Conservation (phyloP, 2,329 filamentous ascomycete species). For the Waltergamsia citrina region DNA sequence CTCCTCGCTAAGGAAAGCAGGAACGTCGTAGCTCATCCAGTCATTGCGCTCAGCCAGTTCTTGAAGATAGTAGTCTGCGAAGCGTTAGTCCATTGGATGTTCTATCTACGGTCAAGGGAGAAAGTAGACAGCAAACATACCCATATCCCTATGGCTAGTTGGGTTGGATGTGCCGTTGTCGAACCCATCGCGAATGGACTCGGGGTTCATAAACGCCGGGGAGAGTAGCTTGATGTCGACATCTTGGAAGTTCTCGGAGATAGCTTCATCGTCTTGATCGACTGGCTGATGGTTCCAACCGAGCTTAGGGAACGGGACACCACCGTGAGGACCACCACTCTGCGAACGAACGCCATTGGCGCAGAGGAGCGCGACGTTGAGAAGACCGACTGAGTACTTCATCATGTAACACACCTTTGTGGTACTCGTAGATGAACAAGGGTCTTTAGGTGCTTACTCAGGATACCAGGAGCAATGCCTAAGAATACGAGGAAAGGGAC, state of each 20-base stretch:
- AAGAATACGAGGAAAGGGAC: too few relatives aligned
- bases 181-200: constrained; percentile 13
- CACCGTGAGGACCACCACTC: too few relatives aligned
- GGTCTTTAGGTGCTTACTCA: too few relatives aligned
- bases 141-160: constrained; percentile 16
- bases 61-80: constrained; percentile 14
- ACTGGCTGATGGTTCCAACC: too few relatives aligned
- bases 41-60: constrained; percentile 15
- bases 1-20: constrained; percentile 17
- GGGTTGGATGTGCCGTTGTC: constrained; percentile 17
- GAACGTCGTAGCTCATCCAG: constrained; percentile 16
- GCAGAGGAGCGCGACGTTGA: too few relatives aligned
- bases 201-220: constrained; percentile 15
- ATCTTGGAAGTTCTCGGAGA: constrained; percentile 18
- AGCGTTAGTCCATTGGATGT: neutral
- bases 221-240: constrained; percentile 16
- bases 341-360: too few relatives aligned
- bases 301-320: too few relatives aligned
- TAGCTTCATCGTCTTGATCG: constrained; percentile 14
- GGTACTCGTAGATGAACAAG: too few relatives aligned
- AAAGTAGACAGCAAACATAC: constrained; percentile 9
- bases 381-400: too few relatives aligned
- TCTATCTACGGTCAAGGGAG: neutral
- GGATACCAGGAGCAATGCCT: too few relatives aligned
- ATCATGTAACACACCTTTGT: too few relatives aligned